Percentiles rank a stretch among this genome's conserved stretches.
Conservation (phyloP, 805 yeast species). For the Blastobotrys muscicola region DNA sequence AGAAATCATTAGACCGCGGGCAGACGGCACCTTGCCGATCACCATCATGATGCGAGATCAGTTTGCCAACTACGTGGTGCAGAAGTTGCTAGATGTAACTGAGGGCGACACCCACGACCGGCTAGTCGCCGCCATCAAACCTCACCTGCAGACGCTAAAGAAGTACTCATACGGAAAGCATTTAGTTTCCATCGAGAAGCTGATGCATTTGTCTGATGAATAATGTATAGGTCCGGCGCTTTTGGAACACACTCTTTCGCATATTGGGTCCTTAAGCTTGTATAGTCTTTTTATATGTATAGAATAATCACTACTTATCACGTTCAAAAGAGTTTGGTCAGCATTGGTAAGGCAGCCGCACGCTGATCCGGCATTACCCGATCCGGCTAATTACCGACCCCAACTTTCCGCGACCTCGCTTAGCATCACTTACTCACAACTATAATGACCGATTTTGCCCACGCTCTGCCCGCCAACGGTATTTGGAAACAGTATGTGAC, state of each 20-base stretch:
- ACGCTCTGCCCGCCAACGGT: slow-evolving; percentile 56
- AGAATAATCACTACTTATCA: no score
- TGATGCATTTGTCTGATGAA: slow-evolving; percentile 23
- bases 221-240: slow-evolving; percentile 2
- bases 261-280: no score
- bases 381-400: not conserved
- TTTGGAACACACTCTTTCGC: no score
- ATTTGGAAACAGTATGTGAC: slow-evolving; percentile 75
- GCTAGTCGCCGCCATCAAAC: slow-evolving; percentile 66
- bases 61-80: slow-evolving; percentile 95
- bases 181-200: slow-evolving; percentile 70
- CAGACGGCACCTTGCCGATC: slow-evolving; percentile 38
- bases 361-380: not conserved
- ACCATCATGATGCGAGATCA: slow-evolving; percentile 96
- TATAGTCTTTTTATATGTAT: no score
- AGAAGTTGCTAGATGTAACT: slow-evolving; percentile 79
- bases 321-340: no score
- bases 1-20: slow-evolving; percentile 37
- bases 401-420: not conserved
- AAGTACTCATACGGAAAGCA: slow-evolving; percentile 71
- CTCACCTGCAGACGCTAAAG: slow-evolving; percentile 66
- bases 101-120: slow-evolving; percentile 58
- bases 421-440: not conserved
- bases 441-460: slow-evolving; percentile 8
- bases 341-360: not conserved